Evolutionary conservation across 345 rosid genomes (phyloP), one percentile per base, ranked within the genome.

Genomic region (Syzygium aqueum): DNA sequence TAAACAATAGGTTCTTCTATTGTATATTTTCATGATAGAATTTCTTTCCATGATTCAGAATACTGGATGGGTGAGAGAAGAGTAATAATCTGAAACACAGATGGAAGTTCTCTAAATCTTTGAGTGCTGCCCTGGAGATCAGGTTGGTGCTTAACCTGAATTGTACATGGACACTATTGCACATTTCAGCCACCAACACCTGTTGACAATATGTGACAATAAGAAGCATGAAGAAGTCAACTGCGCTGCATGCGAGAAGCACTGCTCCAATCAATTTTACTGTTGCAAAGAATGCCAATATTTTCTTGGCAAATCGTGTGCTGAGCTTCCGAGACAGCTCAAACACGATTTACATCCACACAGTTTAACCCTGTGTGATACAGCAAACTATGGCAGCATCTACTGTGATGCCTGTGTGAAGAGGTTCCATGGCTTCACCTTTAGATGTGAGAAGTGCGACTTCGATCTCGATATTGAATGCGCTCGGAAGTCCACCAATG

Each of bases 151-250:
- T 9, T 56, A n/a, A 25, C 65, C 65, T 25, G 63, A 57, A 5
- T 1, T 25, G 65, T 11, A 57, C 28, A 84, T 51, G 85, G 85
- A 51, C 23, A 84, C 57, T 7, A 51, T 84, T 51, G 85, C 46
- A 53, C 85, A 84, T 37, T 84, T 84, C 85, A 84, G 85, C 59
- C 85, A 84, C 37, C 85, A n/a, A 56, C 85, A 84, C 37, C 85
- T 37, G 37, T 37, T 84, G 59, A 56, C 53, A 10, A 30, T 0
- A 30, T 51, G 59, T 15, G 13, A 51, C 40, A 53, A 51, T 22
- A 0, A 23, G 0, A 59, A 27, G 22, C 14, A 84, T 53, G 54
- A 27, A 14, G 54, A 84, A 19, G 57, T 27, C 37, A 52, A 11
- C 25, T 84, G 85, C 59, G 3, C 0, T 4, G 85, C 46, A 51